Conservation (phyloP, 2,329 filamentous ascomycete species). For the Beauveria sp. region DNA sequence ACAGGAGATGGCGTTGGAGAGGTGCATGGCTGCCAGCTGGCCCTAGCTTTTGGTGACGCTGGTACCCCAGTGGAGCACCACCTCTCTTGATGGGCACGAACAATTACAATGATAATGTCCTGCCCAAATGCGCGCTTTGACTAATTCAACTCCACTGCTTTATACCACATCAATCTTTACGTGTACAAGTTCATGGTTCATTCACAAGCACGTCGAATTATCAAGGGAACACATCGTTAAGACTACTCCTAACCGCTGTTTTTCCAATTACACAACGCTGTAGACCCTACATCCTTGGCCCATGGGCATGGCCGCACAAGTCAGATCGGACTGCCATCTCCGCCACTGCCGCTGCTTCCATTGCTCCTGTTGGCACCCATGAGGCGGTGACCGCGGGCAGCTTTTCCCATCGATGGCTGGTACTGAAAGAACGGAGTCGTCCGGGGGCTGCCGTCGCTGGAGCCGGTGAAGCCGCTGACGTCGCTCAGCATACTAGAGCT, state of each 20-base stretch:
- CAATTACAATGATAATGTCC: not conserved
- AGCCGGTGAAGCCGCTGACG: constrained; percentile 59
- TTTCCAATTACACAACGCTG: constrained; percentile 8
- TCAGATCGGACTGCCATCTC: constrained; percentile 43
- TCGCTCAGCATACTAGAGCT: constrained; percentile 62
- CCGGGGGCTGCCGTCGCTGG: constrained; percentile 38
- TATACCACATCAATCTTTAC: not conserved
- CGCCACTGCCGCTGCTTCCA: constrained; percentile 42
- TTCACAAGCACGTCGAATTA: not conserved
- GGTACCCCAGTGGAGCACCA: not conserved
- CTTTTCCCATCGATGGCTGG: not conserved
- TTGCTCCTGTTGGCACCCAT: constrained; percentile 19
- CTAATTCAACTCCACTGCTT: too few relatives aligned
- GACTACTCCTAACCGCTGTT: constrained; percentile 5
- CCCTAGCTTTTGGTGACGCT: not conserved
- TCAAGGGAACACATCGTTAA: not conserved
- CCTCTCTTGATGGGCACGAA: too few relatives aligned
- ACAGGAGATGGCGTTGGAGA: not conserved
- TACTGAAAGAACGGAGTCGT: constrained; percentile 18
- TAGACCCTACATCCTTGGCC: not conserved
- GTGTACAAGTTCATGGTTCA: not conserved
- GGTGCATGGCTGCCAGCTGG: not conserved
- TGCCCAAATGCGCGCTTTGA: not conserved
- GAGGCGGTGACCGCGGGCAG: not conserved
- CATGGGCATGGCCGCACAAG: constrained; percentile 14